phyloP scores from a whole-genome alignment of 1,284 basidiomycete species.

The Ceratobasidium sp. region DNA sequence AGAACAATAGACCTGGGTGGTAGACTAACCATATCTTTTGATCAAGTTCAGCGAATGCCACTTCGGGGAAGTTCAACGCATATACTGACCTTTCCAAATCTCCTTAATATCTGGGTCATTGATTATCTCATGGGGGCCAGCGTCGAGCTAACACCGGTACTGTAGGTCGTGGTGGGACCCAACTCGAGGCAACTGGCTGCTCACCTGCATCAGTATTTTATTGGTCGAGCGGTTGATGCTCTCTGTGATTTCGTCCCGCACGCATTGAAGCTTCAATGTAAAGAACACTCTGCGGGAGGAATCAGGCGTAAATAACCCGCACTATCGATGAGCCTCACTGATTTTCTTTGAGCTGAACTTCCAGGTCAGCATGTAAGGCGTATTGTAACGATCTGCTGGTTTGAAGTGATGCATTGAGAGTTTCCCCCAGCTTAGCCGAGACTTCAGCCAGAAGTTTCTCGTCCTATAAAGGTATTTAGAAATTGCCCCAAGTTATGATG shows the following conservation, averaged over 20 bases:
- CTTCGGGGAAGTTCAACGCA: neutral
- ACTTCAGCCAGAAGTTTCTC: slow-evolving; percentile 28
- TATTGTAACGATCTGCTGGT: slow-evolving; percentile 25
- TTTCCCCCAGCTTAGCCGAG: slow-evolving; percentile 23
- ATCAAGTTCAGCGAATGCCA: neutral
- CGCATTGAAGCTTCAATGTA: slow-evolving; percentile 21
- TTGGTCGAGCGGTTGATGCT: slow-evolving; percentile 23
- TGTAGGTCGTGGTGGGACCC: too few species aligned
- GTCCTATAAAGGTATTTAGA: neutral
- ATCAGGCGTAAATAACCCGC: neutral
- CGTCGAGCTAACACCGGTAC: slow-evolving; percentile 38
- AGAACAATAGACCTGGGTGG: neutral
- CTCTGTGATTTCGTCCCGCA: slow-evolving; percentile 25
- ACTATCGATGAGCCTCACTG: slow-evolving; percentile 9
- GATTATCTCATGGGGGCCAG: slow-evolving; percentile 34
- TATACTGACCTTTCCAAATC: slow-evolving; percentile 36
- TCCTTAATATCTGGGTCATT: slow-evolving; percentile 37
- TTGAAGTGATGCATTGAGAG: slow-evolving; percentile 20
- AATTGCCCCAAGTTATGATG: neutral
- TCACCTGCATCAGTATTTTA: slow-evolving; percentile 22
- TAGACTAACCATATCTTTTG: slow-evolving; percentile 27
- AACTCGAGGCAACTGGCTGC: too few species aligned
- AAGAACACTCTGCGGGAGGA: slow-evolving; percentile 10
- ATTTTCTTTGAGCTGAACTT: slow-evolving; percentile 29
- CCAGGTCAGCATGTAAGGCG: slow-evolving; percentile 24